Conservation (phyloP, 1,139 yeast genomes). For the Blastobotrys arbuscula region DNA sequence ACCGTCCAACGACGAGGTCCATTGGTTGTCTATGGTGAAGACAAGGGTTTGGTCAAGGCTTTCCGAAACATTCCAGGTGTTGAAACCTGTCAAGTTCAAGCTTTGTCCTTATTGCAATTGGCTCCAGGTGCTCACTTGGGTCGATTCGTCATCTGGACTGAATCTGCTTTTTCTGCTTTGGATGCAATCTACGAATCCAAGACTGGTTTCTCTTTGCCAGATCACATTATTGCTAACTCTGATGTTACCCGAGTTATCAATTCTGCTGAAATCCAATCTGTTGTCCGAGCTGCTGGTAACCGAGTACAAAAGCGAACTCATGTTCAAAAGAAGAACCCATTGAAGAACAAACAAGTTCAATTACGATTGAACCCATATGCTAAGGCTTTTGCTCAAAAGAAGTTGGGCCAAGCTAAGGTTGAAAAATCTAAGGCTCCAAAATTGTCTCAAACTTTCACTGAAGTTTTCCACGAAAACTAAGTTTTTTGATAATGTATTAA, state of each 20-base stretch:
- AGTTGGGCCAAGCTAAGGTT: conserved; percentile 81
- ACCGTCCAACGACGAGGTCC: conserved; percentile 99
- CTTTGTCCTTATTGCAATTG: conserved; percentile 94
- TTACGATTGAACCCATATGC: conserved; percentile 99
- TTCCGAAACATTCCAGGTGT: conserved; percentile 99
- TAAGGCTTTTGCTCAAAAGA: conserved; percentile 89
- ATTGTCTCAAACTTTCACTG: conserved; percentile 26
- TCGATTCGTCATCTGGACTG: conserved; percentile 99
- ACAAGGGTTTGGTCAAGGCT: conserved; percentile 97
- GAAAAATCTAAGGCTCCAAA: conserved; percentile 43
- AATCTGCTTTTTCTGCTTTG: conserved; percentile 93
- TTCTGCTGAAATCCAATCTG: conserved; percentile 99
- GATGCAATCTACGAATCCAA: conserved; percentile 98
- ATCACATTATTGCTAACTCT: conserved; percentile 90
- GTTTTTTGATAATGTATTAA: conserved; percentile 4
- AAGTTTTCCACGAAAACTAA: conserved; percentile 23
- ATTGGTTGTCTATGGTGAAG: conserved; percentile 95
- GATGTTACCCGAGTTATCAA: conserved; percentile 96
- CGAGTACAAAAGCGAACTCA: conserved; percentile 88
- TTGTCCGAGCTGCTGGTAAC: conserved; percentile 95
- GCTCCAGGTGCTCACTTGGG: conserved; percentile 99
- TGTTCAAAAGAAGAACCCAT: conserved; percentile 99
- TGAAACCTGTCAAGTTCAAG: conserved; percentile 89
- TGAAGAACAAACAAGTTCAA: conserved; percentile 98
- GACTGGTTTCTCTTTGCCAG: conserved; percentile 88